Conservation (phyloP, 768 basidiomycete genomes). For the Collybiopsis luxurians region DNA sequence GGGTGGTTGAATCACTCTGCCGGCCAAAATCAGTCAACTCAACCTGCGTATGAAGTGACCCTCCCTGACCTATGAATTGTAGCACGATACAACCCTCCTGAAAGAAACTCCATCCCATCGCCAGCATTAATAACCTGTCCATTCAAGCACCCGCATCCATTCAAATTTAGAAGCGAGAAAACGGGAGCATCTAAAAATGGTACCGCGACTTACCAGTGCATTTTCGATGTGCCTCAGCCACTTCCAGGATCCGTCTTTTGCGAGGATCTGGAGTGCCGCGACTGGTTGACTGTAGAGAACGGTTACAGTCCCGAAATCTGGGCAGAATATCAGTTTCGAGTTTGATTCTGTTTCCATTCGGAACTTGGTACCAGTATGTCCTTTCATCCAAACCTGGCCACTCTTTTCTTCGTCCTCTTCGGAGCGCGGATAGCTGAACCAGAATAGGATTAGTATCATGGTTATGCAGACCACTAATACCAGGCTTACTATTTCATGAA, state of each 20-base stretch:
- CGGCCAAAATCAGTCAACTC: background rate
- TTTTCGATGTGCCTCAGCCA: conserved; percentile 48
- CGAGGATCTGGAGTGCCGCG: conserved; percentile 42
- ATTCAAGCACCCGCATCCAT: background rate
- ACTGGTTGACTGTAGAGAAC: conserved; percentile 50
- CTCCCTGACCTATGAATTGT: background rate
- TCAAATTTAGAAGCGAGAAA: too few species aligned
- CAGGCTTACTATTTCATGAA: conserved; percentile 41
- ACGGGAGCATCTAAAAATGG: too few species aligned
- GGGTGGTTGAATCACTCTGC: conserved; percentile 44
- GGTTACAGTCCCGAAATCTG: conserved; percentile 44
- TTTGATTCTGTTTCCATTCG: background rate
- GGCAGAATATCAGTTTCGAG: background rate
- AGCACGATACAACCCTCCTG: conserved; percentile 6
- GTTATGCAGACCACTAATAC: too few species aligned
- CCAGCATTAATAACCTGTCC: conserved; percentile 41
- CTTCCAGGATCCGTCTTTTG: conserved; percentile 37
- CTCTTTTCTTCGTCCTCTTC: conserved; percentile 40
- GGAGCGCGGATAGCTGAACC: conserved; percentile 31
- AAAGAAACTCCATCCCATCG: conserved; percentile 34
- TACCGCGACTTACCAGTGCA: conserved; percentile 29
- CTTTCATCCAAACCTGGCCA: conserved; percentile 49
- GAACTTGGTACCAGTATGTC: conserved; percentile 37
- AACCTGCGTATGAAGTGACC: too few species aligned
- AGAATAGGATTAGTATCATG: too few species aligned